phyloP scores from a whole-genome alignment of 768 basidiomycete species.

The Russula earlei region DNA sequence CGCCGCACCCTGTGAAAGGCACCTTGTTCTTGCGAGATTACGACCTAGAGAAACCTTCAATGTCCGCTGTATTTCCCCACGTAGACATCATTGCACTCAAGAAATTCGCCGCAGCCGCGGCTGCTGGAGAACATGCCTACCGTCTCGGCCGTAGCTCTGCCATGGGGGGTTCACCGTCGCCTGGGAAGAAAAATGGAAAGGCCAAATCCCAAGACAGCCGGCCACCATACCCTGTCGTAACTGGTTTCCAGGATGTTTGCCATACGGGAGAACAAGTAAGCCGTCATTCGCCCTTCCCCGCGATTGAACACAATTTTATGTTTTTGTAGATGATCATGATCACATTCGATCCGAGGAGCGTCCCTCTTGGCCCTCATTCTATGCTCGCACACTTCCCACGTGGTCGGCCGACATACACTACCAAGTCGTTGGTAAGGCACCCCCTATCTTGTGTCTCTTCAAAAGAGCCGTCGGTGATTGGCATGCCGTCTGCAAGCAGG shows the following conservation, averaged over 20 bases:
- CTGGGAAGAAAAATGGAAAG: conserved; percentile 10
- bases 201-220: conserved; percentile 12
- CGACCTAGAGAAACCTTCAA: neutral
- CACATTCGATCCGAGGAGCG: conserved; percentile 23
- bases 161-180: neutral
- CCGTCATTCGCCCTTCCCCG: neutral
- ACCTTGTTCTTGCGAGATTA: neutral
- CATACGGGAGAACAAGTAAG: conserved; percentile 27
- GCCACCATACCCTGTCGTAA: conserved; percentile 19
- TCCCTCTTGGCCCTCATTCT: conserved; percentile 25
- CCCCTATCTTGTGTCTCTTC: neutral
- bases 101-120: conserved; percentile 23
- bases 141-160: conserved; percentile 11
- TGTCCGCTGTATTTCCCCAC: conserved; percentile 24
- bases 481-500: conserved; percentile 16
- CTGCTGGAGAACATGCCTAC: conserved; percentile 21
- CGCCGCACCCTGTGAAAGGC: neutral
- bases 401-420: conserved; percentile 24
- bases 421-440: conserved; percentile 25
- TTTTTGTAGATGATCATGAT: conserved; percentile 25
- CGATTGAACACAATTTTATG: neutral
- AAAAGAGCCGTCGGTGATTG: neutral
- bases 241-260: conserved; percentile 21
- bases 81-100: conserved; percentile 25
- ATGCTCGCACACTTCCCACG: conserved; percentile 28